Percentiles rank a stretch among this genome's conserved stretches.
These are phyloP conservation scores for Boletus eberwhitei DNA, from an alignment of 768 basidiomycete species.

Conservation along the genomic window DNA sequence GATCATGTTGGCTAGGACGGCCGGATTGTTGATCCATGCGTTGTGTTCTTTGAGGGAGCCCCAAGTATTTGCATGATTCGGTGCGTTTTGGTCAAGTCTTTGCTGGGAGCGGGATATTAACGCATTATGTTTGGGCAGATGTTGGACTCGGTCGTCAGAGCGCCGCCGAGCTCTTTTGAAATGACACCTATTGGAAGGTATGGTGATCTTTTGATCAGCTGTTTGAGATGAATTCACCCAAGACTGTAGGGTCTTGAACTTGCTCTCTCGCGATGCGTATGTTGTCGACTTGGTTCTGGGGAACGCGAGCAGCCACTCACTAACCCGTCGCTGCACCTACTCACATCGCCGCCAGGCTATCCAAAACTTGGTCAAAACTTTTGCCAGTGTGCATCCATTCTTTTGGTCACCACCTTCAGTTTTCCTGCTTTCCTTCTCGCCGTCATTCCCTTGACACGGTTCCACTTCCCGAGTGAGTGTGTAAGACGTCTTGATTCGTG, in stretches of 20 bases:
- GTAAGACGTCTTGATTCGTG: conserved; percentile 38
- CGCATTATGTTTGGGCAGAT: conserved; percentile 45
- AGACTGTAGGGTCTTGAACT: conserved; percentile 68
- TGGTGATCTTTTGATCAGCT: conserved; percentile 8
- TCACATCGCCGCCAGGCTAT: conserved; percentile 43
- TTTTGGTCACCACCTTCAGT: conserved; percentile 72
- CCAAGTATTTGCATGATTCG: conserved; percentile 72
- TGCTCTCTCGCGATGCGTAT: conserved; percentile 88
- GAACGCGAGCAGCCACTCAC: conserved; percentile 36
- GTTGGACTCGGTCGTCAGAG: conserved; percentile 74
- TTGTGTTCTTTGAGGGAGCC: conserved; percentile 71
- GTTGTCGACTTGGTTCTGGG: conserved; percentile 85
- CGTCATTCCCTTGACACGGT: conserved; percentile 69
- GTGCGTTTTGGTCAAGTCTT: conserved; percentile 38
- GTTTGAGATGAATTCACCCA: background rate
- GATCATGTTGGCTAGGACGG: conserved; percentile 48
- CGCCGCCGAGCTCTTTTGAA: conserved; percentile 89
- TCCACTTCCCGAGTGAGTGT: conserved; percentile 79
- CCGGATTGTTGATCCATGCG: conserved; percentile 71
- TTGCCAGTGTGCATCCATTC: conserved; percentile 56
- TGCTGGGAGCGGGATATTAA: background rate
- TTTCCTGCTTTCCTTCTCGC: conserved; percentile 84
- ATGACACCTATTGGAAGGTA: conserved; percentile 81
- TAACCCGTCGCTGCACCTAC: background rate
- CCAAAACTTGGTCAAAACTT: conserved; percentile 64